Evolutionary conservation across 257 asterid genomes (phyloP), one percentile per base, ranked within the genome.

Genomic region (Capsicum baccatum): DNA sequence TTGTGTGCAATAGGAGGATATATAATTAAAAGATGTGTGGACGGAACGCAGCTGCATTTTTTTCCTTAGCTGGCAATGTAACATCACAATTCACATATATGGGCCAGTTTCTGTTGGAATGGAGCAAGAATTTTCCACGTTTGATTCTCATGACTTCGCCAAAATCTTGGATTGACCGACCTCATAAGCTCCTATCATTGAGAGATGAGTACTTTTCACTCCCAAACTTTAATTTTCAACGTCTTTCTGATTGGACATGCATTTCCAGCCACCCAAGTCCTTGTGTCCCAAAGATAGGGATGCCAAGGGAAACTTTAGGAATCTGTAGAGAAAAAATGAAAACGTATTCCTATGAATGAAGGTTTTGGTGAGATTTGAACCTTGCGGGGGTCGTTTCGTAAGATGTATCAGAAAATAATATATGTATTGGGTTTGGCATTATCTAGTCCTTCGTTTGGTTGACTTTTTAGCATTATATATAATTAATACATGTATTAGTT

Each of bases 241-340:
- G 64, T 54, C 50, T 26, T 76, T 52, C 11, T 52, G 81, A 33
- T 78, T 78, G 26, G 64, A 78, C 15, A 78, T 54, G 2, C n/a
- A 68, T 68, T 76, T 76, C 21, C 26, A 76, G 26, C 64, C 47
- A 54, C 33, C 44, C 4, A 54, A 26, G 15, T 26, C 8, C 63
- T 73, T 50, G 44, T 37, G 60, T 54, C 64, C 82, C 47, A 14
- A 78, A 52, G 63, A 76, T 76, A 52, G 81, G 42, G 48, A 76
- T 76, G 81, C 26, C 47, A 50, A n/a, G 50, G 52, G 50, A 44
- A 1, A 16, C 19, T 16, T 60, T 8, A 8, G 68, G 68, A 62
- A n/a, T 62, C 68, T 62, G 6, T 19, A 62, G 13, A 8, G 37
- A 19, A 19, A 62, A 19, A 62, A n/a, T 57, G 33, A 26, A 26